Base-by-base conservation (phyloP, 768 basidiomycete genomes). In the Boletus vermiculosoides region DNA sequence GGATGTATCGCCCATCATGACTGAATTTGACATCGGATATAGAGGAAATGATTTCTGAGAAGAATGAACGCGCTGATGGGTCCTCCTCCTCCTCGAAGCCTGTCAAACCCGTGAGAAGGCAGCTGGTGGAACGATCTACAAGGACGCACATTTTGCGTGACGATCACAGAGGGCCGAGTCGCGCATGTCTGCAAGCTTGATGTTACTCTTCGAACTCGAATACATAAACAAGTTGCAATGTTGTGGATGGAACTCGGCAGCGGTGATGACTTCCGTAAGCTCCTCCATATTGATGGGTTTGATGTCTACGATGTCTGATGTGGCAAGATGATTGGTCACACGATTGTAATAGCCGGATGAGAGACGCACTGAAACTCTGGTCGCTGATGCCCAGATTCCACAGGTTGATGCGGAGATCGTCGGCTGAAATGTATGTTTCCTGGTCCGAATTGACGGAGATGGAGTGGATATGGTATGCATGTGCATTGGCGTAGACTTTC, bases 261-360 rank as follows among this genome's bases (percentile, higher is more conserved):
- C 93, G n/a, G 97, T 99, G 74, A 99, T 98, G 71, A 99, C 97
- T 73, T 99, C 97, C 16, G 97, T 98, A 53, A 99, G 81, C 73
- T 99, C 97, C 71, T 99, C 97, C 97, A 99, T 99, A 75, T 99
- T 99, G 67, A 93, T 86, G 2, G 97, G 97, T 72, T 99, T 99
- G 84, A 99, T 98, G 74, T 99, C 97, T 61, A 99, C 95, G 68
- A 99, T 98, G 76, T 99, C 97, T 99, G 42, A 65, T 13, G 50
- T 20, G 30, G 23, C 30, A 30, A 31, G 34, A 52, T 59, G 45
- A 47, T 47, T 45, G 39, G 51, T 50, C 55, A 40, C 34, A 31
- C 40, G 50, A 61, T 45, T 37, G 40, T 31, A 37, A 39, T 16
- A n/a, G 34, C 12, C 7, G 16, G 45, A 56, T 60, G 46, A 36